Evolutionary conservation across 495 filamentous ascomycete genomes (phyloP), one percentile per base, ranked within the genome.

Genomic region (Penicillium arizonense): DNA sequence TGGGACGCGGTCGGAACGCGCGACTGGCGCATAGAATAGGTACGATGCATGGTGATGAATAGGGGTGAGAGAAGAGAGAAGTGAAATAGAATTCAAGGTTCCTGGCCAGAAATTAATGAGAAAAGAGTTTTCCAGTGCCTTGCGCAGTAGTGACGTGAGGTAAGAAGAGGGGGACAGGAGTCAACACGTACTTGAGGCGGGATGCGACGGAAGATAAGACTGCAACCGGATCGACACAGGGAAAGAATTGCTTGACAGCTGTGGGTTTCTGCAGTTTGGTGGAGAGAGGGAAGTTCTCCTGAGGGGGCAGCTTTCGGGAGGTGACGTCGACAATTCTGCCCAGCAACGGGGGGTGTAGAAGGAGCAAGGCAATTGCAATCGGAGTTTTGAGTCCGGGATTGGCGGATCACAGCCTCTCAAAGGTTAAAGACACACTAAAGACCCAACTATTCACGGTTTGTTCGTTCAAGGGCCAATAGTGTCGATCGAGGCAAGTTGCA

Each of bases 11-110:
- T 97, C 42, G 95, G 95, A 61, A 88, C 87, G 80, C 94, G 86
- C 77, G 89, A 84, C 76, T 93, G 87, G 83, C 94, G 90, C 93
- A 97, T 96, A 58, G 91, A 96, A 68, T 98, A 98, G 58, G 94
- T 96, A 59, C 94, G 89, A 84, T 97, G 93, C 94, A 97, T 97
- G 57, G 48, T 56, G 49, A 38, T 44, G 30, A 38, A 44, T n/a
- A 45, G 47, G 30, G 30, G 33, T 49, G 3, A 43, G 14, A 36
- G 37, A 34, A 21, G 34, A 32, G 39, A 16, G 33, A 24, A 50
- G 43, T 20, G 36, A 46, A 57, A 55, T 32, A 23, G 13, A 36
- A 53, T 38, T 23, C 20, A 52, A 48, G 55, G 59, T 59, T 58
- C 52, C 58, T 60, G 58, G 67, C 20, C 32, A 56, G 36, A 44